These are phyloP conservation scores for Rhexocercosporidium sp. DNA, from an alignment of 2,329 filamentous ascomycete species.

Conservation along the genomic window DNA sequence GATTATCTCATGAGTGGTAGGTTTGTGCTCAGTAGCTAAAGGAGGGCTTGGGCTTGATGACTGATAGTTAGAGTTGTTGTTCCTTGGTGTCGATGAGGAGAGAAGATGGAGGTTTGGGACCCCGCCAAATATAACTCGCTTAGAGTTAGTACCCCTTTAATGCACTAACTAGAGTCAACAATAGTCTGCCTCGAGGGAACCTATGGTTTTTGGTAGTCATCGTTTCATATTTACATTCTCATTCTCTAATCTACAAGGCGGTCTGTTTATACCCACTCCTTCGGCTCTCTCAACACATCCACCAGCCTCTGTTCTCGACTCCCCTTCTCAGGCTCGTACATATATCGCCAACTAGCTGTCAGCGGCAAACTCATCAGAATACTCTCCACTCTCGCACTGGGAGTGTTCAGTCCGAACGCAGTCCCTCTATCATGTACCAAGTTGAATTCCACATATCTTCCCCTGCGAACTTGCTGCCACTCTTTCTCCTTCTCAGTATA, in stretches of 20 bases:
- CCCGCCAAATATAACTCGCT: not conserved
- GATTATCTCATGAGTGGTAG: not conserved
- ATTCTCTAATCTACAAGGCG: slow-evolving; percentile 3
- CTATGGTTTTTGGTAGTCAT: not conserved
- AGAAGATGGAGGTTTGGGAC: not conserved
- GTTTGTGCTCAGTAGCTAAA: not conserved
- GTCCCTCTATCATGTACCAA: slow-evolving; percentile 96
- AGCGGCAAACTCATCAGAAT: slow-evolving; percentile 96
- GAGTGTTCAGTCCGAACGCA: slow-evolving; percentile 90
- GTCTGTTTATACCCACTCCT: slow-evolving; percentile 65
- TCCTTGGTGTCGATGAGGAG: not conserved
- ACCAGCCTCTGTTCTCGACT: slow-evolving; percentile 81
- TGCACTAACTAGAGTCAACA: not conserved
- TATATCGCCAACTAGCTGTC: slow-evolving; percentile 94
- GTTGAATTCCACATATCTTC: slow-evolving; percentile 99
- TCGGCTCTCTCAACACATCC: slow-evolving; percentile 69
- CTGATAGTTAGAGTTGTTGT: not conserved
- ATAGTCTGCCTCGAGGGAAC: not conserved
- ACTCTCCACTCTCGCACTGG: slow-evolving; percentile 89
- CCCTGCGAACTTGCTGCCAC: slow-evolving; percentile 94
- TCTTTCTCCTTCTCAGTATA: slow-evolving; percentile 86
- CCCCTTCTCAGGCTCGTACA: slow-evolving; percentile 81
- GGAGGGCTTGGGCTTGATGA: not conserved
- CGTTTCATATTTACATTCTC: slow-evolving; percentile 12
- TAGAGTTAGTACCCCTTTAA: not conserved